Base-by-base conservation (phyloP, 2,329 filamentous ascomycete species). In the Stromatinia cepivora region DNA sequence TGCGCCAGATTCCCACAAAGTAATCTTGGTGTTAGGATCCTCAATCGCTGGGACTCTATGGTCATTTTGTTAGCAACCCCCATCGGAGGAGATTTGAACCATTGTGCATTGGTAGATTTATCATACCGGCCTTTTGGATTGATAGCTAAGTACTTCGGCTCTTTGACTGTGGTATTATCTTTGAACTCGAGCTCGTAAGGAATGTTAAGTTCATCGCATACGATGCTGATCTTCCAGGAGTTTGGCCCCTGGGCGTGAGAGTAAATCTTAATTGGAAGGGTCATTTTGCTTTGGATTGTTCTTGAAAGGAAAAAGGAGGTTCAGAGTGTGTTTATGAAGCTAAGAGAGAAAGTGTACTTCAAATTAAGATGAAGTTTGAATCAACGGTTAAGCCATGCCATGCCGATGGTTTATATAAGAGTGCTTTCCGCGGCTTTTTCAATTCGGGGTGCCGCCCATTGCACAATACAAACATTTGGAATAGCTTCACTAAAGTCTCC, bases 181-280 rank as follows among this genome's bases (percentile, higher is more conserved):
- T 45, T 72, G 75, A 45, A 36, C 36, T 62, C 70, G 7, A 61
- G 70, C 25, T 58, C 66, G 3, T 72, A 72, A 25, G 48, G 72
- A 31, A 71, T 45, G 1, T 67, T 66, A 61, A 84, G 81, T 72
- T 83, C 81, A 61, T 82, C 78, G 62, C 81, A 76, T 48, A 84
- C 66, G 67, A 84, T 79, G 66, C 77, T 76, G 13, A 84, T 79
- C 74, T 83, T 83, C 65, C 61, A 67, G 31, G 69, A 50, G 39
- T 72, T 73, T 57, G 70, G 63, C n/a, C 31, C 22, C 2, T 34
- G 1, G 9, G 20, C 10, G 17, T n/a, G 2, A 17, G 4, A n/a
- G 2, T 15, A 15, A 1, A 3, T 36, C 7, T 10, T 6, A 17
- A 25, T 1, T 25, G 7, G 22, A 8, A 17, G 2, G 25, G 8